Percentiles rank a stretch among this genome's conserved stretches.
phyloP scores from a whole-genome alignment of 2,329 filamentous ascomycete species.

The Verticillium nubilum region DNA sequence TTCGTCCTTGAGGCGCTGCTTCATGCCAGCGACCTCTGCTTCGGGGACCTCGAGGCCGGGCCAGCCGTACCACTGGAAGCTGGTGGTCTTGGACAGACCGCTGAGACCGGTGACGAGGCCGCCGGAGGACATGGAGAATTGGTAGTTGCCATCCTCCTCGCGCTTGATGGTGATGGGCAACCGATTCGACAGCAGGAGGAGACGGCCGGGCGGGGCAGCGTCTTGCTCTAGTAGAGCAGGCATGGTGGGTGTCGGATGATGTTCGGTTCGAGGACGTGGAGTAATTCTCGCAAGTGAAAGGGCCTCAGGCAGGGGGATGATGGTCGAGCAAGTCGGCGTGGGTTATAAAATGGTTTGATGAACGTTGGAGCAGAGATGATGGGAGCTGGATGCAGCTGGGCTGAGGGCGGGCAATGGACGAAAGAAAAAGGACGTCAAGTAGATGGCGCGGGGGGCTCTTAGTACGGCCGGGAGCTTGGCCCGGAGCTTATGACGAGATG shows the following conservation, averaged over 20 bases:
- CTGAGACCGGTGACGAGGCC: constrained; percentile 91
- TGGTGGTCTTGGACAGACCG: constrained; percentile 85
- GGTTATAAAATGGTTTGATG: not conserved
- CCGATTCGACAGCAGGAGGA: constrained; percentile 89
- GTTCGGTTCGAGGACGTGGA: not conserved
- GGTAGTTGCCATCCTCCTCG: constrained; percentile 83
- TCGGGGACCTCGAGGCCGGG: constrained; percentile 89
- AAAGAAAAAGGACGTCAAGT: not conserved
- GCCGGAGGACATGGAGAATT: constrained; percentile 94
- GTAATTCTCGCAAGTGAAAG: not conserved
- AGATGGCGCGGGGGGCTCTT: not conserved
- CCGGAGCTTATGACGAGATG: not conserved
- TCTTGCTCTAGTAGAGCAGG: constrained; percentile 27
- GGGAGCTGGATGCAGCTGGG: not conserved
- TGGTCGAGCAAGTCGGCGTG: not conserved
- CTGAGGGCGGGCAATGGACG: not conserved
- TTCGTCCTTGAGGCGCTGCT: constrained; percentile 74
- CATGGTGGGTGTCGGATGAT: constrained; percentile 22
- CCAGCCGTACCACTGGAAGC: constrained; percentile 99
- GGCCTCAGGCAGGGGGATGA: not conserved
- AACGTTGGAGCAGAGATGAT: not conserved
- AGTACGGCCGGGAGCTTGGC: not conserved
- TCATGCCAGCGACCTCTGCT: constrained; percentile 69
- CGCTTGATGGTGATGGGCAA: constrained; percentile 96
- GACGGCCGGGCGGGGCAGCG: constrained; percentile 36